Base-by-base conservation (phyloP, 73 alveolate species). In the Paramecium biaurelia region DNA sequence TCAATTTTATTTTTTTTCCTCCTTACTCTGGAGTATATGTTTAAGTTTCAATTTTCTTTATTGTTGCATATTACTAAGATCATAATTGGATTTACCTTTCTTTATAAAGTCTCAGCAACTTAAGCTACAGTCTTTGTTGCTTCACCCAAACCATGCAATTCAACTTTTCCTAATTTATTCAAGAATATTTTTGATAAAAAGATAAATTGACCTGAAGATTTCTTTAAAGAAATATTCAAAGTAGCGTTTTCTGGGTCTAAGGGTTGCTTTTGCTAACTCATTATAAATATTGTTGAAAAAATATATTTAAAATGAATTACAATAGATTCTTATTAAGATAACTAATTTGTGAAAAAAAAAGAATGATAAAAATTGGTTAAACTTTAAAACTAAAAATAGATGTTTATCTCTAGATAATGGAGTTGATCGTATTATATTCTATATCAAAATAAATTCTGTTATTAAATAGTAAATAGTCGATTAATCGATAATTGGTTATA, bases 71-170 rank as follows among this genome's bases (percentile, higher is more conserved):
- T 14, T 37, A 18, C 87, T 74, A n/a, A n/a, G 0, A 74, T 74
- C 10, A 5, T 2, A 34, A 14, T 8, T 6, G 1, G 4, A n/a
- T n/a, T 34, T 35, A 74, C 87, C 58, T 74, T 74, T 74, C 87
- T 74, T 74, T 37, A 7, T 18, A 74, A 38, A 34, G 68, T 28
- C 28, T 74, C 87, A 12, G 87, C 87, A 34, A 74, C 87, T 18
- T 2, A 1, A 37, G 87, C 87, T 12, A 74, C 87, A 11, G 67
- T 74, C 67, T 74, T 74, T 12, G 87, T 74, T 37, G 87, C 87
- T 12, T 74, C 87, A 2, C 87, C 87, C 10, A 74, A 74, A n/a
- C 87, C 87, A 74, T 74, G 87, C 18, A 74, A 37, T 4, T 74
- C 63, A 41, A 74, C 59, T 9, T 32, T 11, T 23, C 58, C 56